Percentiles rank a stretch among this genome's conserved stretches.
Evolutionary conservation across 306 rosid species (phyloP).

Genomic region (Abrus precatorius): DNA sequence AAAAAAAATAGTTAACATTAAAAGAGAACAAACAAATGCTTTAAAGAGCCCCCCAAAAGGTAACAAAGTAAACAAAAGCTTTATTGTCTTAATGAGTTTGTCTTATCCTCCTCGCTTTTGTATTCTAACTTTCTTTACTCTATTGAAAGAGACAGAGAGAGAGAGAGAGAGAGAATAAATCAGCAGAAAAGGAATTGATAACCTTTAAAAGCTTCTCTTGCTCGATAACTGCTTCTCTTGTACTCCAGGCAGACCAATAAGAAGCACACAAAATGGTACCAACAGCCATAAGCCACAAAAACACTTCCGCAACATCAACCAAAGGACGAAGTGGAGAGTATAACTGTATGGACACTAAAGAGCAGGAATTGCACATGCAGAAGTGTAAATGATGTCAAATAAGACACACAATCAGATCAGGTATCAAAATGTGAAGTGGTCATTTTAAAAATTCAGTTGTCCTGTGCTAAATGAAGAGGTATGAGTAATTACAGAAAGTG

Average conservation of each 20-base stretch:
- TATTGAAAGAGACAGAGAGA: neutral
- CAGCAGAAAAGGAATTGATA: conserved; percentile 38
- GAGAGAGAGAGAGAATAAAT: neutral
- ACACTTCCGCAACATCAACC: conserved; percentile 97
- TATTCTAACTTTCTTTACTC: conserved; percentile 18
- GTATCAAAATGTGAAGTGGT: conserved; percentile 19
- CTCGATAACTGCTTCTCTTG: conserved; percentile 90
- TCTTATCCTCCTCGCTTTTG: conserved; percentile 8
- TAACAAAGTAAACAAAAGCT: conserved; percentile 17
- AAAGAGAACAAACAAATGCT: conserved; percentile 18
- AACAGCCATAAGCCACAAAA: conserved; percentile 99
- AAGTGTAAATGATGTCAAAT: conserved; percentile 41
- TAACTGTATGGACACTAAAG: conserved; percentile 89
- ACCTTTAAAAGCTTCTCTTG: conserved; percentile 93
- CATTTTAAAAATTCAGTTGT: conserved; percentile 30
- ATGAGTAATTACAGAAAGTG: conserved; percentile 31
- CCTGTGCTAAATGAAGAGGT: conserved; percentile 17
- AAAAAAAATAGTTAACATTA: conserved; percentile 24
- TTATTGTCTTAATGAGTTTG: conserved; percentile 5
- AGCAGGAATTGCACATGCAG: conserved; percentile 52
- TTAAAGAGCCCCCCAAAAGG: neutral
- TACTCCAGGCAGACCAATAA: conserved; percentile 98
- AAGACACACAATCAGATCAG: conserved; percentile 28
- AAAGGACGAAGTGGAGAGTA: conserved; percentile 95
- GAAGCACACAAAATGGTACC: conserved; percentile 94